These are phyloP conservation scores for Ceratocystis variospora DNA, from an alignment of 2,329 filamentous ascomycete species.

Conservation along the genomic window DNA sequence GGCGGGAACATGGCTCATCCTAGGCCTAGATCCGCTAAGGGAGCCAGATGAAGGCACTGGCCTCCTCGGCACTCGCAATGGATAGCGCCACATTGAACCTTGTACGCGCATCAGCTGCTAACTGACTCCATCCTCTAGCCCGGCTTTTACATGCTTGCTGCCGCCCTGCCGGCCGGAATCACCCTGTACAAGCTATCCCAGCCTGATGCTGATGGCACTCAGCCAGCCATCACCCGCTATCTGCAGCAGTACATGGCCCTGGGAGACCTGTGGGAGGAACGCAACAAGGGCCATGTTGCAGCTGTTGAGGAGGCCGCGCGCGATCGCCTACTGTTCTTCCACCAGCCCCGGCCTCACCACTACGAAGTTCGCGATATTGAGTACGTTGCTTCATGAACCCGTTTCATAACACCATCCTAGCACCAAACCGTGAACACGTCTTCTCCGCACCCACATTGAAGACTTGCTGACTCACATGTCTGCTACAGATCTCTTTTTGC, in stretches of 20 bases:
- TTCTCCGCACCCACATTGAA: too few relatives aligned
- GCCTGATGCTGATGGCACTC: slow-evolving; percentile 37
- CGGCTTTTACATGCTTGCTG: slow-evolving; percentile 36
- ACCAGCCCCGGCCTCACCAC: slow-evolving; percentile 32
- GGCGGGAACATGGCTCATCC: not conserved
- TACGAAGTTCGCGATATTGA: slow-evolving; percentile 44
- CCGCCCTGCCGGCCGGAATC: slow-evolving; percentile 32
- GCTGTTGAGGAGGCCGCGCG: slow-evolving; percentile 42
- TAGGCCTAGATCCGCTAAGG: not conserved
- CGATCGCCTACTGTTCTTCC: slow-evolving; percentile 42
- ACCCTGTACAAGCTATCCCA: slow-evolving; percentile 38
- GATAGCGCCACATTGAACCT: too few relatives aligned
- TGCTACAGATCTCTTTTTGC: slow-evolving; percentile 41
- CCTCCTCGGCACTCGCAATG: too few relatives aligned
- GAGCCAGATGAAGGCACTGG: not conserved
- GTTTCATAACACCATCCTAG: not conserved
- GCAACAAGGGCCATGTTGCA: slow-evolving; percentile 40
- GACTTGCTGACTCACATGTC: slow-evolving; percentile 25
- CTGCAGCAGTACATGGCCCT: slow-evolving; percentile 35
- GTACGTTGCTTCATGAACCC: slow-evolving; percentile 31
- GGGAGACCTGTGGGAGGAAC: slow-evolving; percentile 35
- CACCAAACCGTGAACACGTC: too few relatives aligned
- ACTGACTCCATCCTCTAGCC: slow-evolving; percentile 27
- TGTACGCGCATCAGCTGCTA: not conserved
- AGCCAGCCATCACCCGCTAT: slow-evolving; percentile 34